Evolutionary conservation across 176 grass and related monocot genomes (phyloP).

Genomic region (Juncus effusus): DNA sequence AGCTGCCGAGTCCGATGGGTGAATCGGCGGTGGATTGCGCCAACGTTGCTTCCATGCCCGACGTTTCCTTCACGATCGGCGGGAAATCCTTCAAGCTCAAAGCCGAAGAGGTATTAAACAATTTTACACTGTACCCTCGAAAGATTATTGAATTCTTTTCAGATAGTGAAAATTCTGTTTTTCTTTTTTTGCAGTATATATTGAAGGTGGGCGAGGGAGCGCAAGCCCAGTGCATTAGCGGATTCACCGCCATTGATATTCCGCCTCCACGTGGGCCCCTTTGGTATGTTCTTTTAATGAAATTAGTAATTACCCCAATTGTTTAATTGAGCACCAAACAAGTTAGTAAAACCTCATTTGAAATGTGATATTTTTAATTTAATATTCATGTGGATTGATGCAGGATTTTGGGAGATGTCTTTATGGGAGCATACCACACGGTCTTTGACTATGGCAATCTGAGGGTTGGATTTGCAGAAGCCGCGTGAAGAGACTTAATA

Average conservation of each 20-base stretch:
- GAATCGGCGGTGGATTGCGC: conserved; percentile 69
- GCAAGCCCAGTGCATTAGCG: conserved; percentile 68
- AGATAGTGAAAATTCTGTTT: background rate
- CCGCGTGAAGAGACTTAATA: conserved; percentile 37
- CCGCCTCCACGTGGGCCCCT: conserved; percentile 74
- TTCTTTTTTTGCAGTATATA: conserved; percentile 47
- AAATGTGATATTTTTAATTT: background rate
- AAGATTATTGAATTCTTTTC: conserved; percentile 13
- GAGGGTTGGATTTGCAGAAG: conserved; percentile 71
- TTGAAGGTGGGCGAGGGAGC: conserved; percentile 54
- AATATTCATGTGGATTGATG: background rate
- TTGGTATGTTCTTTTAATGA: conserved; percentile 38
- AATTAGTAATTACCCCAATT: no score
- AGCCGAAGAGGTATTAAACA: conserved; percentile 56
- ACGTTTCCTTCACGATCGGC: conserved; percentile 66
- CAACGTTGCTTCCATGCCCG: conserved; percentile 59
- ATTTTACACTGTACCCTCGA: background rate
- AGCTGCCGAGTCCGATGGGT: conserved; percentile 69
- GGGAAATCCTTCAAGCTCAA: conserved; percentile 67
- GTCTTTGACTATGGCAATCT: conserved; percentile 88
- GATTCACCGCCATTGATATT: conserved; percentile 74
- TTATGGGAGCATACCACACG: conserved; percentile 94
- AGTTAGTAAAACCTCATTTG: background rate
- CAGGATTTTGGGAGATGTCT: conserved; percentile 89
- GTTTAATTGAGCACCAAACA: background rate